These are phyloP conservation scores for Suhomyces atakaporum DNA, from an alignment of 1,139 yeast genomes.

Conservation along the genomic window DNA sequence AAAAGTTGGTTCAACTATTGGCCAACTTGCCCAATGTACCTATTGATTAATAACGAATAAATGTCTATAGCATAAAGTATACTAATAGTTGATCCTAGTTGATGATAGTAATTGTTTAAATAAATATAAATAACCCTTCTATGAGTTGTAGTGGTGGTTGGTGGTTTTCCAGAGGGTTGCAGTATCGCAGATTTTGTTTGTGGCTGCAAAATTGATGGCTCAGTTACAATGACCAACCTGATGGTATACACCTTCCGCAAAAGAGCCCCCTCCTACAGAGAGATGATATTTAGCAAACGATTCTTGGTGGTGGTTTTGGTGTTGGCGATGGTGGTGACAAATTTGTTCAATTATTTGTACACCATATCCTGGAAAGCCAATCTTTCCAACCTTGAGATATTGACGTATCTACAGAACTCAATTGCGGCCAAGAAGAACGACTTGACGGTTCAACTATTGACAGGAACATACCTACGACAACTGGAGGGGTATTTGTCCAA, in stretches of 20 bases:
- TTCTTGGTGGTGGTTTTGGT: neutral
- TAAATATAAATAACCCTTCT: constrained; percentile 3
- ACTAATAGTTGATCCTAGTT: too few relatives aligned
- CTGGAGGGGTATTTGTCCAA: neutral
- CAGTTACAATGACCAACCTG: neutral
- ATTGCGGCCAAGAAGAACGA: neutral
- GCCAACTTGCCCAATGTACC: constrained; percentile 38
- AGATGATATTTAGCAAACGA: neutral
- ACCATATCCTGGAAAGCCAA: neutral
- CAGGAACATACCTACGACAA: neutral
- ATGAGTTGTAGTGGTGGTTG: too few relatives aligned
- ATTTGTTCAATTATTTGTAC: neutral
- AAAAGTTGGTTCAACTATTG: constrained; percentile 44
- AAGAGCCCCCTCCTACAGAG: neutral
- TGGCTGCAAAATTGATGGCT: constrained; percentile 12
- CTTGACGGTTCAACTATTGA: neutral
- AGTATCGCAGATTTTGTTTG: neutral
- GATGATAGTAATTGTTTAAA: neutral
- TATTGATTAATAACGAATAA: constrained; percentile 11
- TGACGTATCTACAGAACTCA: neutral
- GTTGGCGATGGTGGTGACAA: neutral
- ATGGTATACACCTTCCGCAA: constrained; percentile 1
- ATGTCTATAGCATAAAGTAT: too few relatives aligned
- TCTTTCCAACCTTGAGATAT: neutral
- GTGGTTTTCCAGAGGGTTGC: too few relatives aligned